Percentiles rank a stretch among this genome's conserved stretches.
phyloP scores from a whole-genome alignment of 2,329 filamentous ascomycete species.

The Xylariomycetidae sp. region DNA sequence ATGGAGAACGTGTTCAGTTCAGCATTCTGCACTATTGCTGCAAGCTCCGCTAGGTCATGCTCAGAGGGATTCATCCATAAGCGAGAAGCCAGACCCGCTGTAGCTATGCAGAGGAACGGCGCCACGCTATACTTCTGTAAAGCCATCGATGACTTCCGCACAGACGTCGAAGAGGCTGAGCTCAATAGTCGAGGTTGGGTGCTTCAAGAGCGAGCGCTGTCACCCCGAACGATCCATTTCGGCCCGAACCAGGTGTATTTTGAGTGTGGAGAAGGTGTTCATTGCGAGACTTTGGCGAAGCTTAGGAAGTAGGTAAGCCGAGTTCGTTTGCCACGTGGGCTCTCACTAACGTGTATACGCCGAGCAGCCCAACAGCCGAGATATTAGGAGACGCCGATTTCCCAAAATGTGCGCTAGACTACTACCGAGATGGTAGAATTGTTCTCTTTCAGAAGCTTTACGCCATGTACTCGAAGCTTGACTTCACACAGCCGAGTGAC shows the following conservation, averaged over 20 bases:
- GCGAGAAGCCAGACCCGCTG: slow-evolving; percentile 1
- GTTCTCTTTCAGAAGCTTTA: slow-evolving; percentile 10
- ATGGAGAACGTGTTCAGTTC: slow-evolving; percentile 11
- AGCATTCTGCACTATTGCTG: slow-evolving; percentile 10
- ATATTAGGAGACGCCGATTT: slow-evolving; percentile 11
- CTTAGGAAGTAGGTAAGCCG: slow-evolving; percentile 14
- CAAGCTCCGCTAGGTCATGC: slow-evolving; percentile 4
- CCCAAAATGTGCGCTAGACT: slow-evolving; percentile 8
- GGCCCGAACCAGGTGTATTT: slow-evolving; percentile 11
- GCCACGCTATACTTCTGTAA: slow-evolving; percentile 5
- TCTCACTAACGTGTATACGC: too few species aligned
- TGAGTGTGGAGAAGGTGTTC: slow-evolving; percentile 13
- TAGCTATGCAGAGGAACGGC: background rate
- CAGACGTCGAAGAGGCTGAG: slow-evolving; percentile 5
- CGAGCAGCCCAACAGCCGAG: slow-evolving; percentile 7
- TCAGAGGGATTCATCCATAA: slow-evolving; percentile 5
- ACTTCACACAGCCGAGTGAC: slow-evolving; percentile 7
- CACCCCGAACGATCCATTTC: slow-evolving; percentile 11
- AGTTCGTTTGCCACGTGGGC: too few species aligned
- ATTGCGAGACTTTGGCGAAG: slow-evolving; percentile 11
- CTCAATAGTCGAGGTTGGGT: slow-evolving; percentile 13
- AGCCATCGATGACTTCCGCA: slow-evolving; percentile 11
- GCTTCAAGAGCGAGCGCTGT: slow-evolving; percentile 12
- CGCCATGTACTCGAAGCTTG: slow-evolving; percentile 8
- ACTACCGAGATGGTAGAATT: slow-evolving; percentile 7